Percentiles rank a stretch among this genome's conserved stretches.
Conservation (phyloP, 768 basidiomycete species). For the Obba rivulosa region DNA sequence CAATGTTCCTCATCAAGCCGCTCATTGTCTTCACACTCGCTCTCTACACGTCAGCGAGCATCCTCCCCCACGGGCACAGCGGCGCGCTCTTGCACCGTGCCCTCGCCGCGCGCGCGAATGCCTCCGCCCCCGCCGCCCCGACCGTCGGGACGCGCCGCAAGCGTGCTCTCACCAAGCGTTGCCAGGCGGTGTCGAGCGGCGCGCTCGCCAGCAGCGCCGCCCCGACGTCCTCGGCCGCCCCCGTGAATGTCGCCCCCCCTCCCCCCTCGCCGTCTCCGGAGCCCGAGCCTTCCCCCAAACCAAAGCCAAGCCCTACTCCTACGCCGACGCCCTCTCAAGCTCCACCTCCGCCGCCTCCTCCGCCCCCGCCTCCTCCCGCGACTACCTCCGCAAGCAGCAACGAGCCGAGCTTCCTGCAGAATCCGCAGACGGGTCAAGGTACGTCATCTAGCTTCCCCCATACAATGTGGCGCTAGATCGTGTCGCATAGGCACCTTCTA, state of each 20-base stretch:
- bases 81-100: slow-evolving; percentile 2
- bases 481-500: slow-evolving; percentile 45
- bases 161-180: slow-evolving; percentile 5
- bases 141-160: slow-evolving; percentile 2
- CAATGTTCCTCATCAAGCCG: slow-evolving; percentile 39
- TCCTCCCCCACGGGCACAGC: neutral
- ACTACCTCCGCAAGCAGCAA: no score
- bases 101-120: neutral
- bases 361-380: neutral
- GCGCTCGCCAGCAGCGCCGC: slow-evolving; percentile 27
- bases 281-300: neutral
- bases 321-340: neutral
- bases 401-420: no score
- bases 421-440: no score
- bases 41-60: slow-evolving; percentile 1
- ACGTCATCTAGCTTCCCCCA: no score
- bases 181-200: slow-evolving; percentile 5
- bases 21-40: slow-evolving; percentile 5
- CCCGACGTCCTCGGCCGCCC: neutral
- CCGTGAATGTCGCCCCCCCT: neutral
- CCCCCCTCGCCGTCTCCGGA: no score
- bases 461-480: no score
- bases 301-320: neutral
- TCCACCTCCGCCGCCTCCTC: neutral
- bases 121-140: neutral